Evolutionary conservation across 108 stramenopile species (phyloP).

Genomic region (Cyclotella distinguenda): DNA sequence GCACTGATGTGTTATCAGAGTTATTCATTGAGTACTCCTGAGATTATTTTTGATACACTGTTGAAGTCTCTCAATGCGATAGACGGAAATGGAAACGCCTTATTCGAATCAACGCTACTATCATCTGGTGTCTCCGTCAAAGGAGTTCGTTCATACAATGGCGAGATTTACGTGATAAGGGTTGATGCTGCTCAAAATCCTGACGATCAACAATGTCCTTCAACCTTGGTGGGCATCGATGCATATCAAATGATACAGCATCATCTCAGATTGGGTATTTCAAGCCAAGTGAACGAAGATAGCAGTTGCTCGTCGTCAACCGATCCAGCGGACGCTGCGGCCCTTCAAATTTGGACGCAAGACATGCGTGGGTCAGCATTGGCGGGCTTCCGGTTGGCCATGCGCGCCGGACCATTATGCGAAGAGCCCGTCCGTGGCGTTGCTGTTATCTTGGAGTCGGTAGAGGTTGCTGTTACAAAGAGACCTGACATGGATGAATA

Average conservation of each 20-base stretch:
- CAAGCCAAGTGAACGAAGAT: background rate
- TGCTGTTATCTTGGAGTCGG: slow-evolving; percentile 74
- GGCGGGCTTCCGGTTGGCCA: slow-evolving; percentile 83
- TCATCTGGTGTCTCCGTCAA: slow-evolving; percentile 27
- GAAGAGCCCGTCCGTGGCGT: slow-evolving; percentile 87
- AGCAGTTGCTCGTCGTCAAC: background rate
- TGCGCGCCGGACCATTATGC: slow-evolving; percentile 81
- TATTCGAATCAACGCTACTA: slow-evolving; percentile 39
- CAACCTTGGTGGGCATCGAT: slow-evolving; percentile 19
- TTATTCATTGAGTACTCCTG: slow-evolving; percentile 29
- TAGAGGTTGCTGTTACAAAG: slow-evolving; percentile 71
- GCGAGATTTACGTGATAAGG: slow-evolving; percentile 43
- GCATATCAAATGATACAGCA: slow-evolving; percentile 24
- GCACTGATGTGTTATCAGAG: slow-evolving; percentile 53
- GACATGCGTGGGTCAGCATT: slow-evolving; percentile 74
- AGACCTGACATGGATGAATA: slow-evolving; percentile 9
- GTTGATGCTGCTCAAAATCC: slow-evolving; percentile 19
- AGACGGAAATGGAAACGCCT: slow-evolving; percentile 49
- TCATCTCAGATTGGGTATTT: slow-evolving; percentile 17
- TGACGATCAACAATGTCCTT: slow-evolving; percentile 7
- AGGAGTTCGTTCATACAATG: slow-evolving; percentile 41
- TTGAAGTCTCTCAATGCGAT: slow-evolving; percentile 29
- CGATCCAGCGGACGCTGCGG: slow-evolving; percentile 42
- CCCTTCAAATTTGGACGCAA: slow-evolving; percentile 63
- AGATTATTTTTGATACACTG: slow-evolving; percentile 46